These are phyloP conservation scores for Fusarium sacchari DNA, from an alignment of 2,329 filamentous ascomycete genomes.

Conservation along the genomic window DNA sequence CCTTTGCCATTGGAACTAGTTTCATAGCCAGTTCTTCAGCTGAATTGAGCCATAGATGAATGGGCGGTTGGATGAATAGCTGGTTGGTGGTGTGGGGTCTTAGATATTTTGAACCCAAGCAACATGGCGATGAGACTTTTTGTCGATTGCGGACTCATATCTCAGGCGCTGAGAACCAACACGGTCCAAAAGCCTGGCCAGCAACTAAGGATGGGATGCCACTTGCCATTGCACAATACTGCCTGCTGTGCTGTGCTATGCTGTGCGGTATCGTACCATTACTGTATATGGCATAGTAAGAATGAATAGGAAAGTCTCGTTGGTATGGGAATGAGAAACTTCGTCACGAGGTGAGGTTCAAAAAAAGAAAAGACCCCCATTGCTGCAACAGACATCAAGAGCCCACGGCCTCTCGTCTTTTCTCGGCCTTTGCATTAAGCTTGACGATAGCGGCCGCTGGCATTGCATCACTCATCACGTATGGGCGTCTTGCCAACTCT, in stretches of 20 bases:
- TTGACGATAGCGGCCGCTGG: neutral
- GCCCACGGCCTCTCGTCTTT: neutral
- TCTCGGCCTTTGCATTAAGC: neutral
- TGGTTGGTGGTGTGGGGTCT: slow-evolving; percentile 12
- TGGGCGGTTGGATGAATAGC: neutral
- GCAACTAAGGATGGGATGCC: neutral
- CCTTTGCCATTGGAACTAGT: neutral
- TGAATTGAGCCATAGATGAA: neutral
- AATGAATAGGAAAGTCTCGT: neutral
- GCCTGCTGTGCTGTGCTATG: neutral
- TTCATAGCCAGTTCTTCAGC: neutral
- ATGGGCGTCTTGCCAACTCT: slow-evolving; percentile 10
- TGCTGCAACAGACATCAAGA: neutral
- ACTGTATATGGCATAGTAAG: neutral
- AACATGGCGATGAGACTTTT: neutral
- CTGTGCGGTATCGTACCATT: neutral
- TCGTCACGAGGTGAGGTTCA: neutral
- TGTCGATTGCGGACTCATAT: slow-evolving; percentile 29
- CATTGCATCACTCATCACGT: neutral
- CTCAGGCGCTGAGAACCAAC: slow-evolving; percentile 27
- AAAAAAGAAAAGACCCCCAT: neutral
- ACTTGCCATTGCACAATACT: neutral
- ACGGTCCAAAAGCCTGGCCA: slow-evolving; percentile 1
- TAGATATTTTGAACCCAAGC: neutral
- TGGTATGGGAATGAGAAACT: neutral